Evolutionary conservation across 208 protist genomes (phyloP).

Genomic region (Crithidia bombi): DNA sequence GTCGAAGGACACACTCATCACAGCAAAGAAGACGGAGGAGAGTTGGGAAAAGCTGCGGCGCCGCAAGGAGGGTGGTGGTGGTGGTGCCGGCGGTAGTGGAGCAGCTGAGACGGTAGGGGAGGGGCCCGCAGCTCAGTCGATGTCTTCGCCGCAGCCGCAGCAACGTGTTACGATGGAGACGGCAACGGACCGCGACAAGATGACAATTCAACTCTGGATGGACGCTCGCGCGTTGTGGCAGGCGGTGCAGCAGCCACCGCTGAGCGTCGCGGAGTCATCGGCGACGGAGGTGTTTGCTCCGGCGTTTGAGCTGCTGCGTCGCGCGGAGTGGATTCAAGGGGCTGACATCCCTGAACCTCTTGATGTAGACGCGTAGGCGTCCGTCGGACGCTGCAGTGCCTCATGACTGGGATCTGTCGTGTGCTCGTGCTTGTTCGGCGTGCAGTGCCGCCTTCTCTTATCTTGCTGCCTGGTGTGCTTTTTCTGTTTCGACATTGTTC

Average conservation of each 20-base stretch:
- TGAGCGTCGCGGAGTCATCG: conserved; percentile 7
- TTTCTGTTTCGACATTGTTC: too few relatives aligned
- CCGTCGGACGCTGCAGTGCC: not conserved
- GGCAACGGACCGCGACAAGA: conserved; percentile 86
- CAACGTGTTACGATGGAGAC: conserved; percentile 54
- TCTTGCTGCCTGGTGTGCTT: too few relatives aligned
- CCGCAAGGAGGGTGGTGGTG: conserved; percentile 50
- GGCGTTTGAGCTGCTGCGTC: conserved; percentile 52
- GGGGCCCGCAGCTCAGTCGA: conserved; percentile 72
- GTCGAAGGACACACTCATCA: conserved; percentile 75
- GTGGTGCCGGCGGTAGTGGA: not conserved
- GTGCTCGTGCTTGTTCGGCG: not conserved
- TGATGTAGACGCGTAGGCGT: conserved; percentile 53
- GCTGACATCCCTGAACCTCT: conserved; percentile 70
- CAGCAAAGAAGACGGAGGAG: conserved; percentile 87
- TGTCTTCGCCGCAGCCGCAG: conserved; percentile 37
- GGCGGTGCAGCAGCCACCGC: conserved; percentile 20
- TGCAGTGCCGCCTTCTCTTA: too few relatives aligned
- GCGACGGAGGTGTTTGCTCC: conserved; percentile 20
- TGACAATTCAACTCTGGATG: conserved; percentile 84
- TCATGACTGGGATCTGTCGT: too few relatives aligned
- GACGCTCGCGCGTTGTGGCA: conserved; percentile 67
- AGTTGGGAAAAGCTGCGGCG: conserved; percentile 90
- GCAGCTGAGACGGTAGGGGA: conserved; percentile 30
- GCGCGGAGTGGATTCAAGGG: conserved; percentile 82